Conservation (phyloP, 139 green algal genomes). For the Chlorella sp. region DNA sequence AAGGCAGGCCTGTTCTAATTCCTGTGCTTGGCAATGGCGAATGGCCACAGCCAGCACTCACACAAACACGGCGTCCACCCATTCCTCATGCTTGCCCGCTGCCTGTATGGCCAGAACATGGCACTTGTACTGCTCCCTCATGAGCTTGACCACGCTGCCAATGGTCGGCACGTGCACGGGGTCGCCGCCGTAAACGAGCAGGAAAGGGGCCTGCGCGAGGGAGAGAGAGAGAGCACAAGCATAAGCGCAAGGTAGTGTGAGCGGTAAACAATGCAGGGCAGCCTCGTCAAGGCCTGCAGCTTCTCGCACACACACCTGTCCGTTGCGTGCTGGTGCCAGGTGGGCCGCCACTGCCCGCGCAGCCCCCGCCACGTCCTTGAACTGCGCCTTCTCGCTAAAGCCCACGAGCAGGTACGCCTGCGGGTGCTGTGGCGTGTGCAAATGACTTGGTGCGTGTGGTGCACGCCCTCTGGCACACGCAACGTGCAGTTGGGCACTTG, state of each 20-base stretch:
- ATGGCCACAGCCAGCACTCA: background rate
- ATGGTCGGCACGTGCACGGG: constrained; percentile 8
- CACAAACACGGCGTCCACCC: constrained; percentile 7
- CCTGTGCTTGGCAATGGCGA: background rate
- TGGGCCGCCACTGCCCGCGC: background rate
- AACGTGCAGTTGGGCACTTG: no score
- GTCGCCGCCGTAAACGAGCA: constrained; percentile 5
- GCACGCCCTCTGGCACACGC: background rate
- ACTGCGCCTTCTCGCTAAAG: constrained; percentile 6
- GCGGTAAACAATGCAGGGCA: background rate
- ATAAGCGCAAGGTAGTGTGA: no score
- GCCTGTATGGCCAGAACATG: constrained; percentile 7
- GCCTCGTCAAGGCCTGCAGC: background rate
- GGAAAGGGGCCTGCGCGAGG: background rate
- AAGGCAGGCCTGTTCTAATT: background rate
- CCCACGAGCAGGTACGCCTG: constrained; percentile 9
- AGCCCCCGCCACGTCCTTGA: background rate
- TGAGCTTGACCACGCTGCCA: background rate
- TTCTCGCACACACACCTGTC: background rate
- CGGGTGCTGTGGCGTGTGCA: background rate
- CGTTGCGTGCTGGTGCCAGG: background rate
- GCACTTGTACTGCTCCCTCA: constrained; percentile 4
- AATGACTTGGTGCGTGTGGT: background rate
- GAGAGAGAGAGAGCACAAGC: background rate
- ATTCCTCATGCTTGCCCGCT: constrained; percentile 8